Conservation (phyloP, 208 protist genomes). For the Leishmania amazonensis region DNA sequence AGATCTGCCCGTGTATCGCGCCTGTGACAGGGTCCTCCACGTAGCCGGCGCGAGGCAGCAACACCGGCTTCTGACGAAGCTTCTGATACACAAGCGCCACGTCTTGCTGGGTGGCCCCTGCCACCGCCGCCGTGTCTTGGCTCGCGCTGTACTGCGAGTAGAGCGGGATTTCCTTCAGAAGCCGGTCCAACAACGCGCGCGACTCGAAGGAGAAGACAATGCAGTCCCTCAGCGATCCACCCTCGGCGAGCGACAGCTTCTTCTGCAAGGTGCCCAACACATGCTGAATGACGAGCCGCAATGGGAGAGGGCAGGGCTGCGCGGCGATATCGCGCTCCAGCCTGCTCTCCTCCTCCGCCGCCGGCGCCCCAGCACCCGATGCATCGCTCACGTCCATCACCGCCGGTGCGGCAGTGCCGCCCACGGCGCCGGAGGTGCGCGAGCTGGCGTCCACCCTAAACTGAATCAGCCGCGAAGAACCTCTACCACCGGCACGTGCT, state of each 20-base stretch:
- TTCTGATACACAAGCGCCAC: conserved; percentile 58
- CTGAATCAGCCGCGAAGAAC: conserved; percentile 25
- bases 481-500: background rate
- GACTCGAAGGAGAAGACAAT: conserved; percentile 84
- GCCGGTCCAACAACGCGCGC: conserved; percentile 71
- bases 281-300: conserved; percentile 76
- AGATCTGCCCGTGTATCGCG: conserved; percentile 40
- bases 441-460: conserved; percentile 9
- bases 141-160: conserved; percentile 51
- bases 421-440: background rate
- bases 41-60: conserved; percentile 64
- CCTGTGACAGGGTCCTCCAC: conserved; percentile 56
- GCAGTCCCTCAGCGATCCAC: conserved; percentile 73
- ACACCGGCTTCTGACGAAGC: conserved; percentile 63
- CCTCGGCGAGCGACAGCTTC: conserved; percentile 74
- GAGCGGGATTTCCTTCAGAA: conserved; percentile 84
- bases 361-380: background rate
- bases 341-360: conserved; percentile 29
- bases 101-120: conserved; percentile 11
- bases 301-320: conserved; percentile 84
- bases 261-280: conserved; percentile 60
- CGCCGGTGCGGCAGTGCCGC: background rate
- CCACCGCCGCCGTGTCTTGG: background rate
- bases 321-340: conserved; percentile 54
- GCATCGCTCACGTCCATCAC: background rate